Base-by-base conservation (phyloP, 192 early-diverging fungal genomes). In the Backusella sp. region DNA sequence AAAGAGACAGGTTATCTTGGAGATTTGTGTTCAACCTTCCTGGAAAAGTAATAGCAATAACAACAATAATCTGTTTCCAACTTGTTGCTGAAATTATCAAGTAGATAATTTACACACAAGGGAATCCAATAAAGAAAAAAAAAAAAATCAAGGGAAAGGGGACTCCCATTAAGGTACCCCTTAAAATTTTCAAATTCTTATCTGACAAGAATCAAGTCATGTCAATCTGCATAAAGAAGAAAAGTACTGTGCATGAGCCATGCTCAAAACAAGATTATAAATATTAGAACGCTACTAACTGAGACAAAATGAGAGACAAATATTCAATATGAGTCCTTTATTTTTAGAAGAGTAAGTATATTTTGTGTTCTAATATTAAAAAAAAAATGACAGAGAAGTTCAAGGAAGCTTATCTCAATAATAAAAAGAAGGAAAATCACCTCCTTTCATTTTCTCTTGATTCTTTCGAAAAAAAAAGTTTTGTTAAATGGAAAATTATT, bases 191-290 rank as follows among this genome's bases (percentile, higher is more conserved):
- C 4, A 62, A 28, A 26, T 1, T 26, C 53, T 11, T 56, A 56
- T 56, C n/a, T 56, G 53, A 62, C 56, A 62, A 62, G 17, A 62
- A 62, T 62, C 56, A 28, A 62, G 56, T 62, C 56, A 62, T 62
- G 56, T 28, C 56, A 62, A 62, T 11, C 26, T 62, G 56, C 23
- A 62, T 62, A 14, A 62, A 12, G 56, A 62, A 26, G n/a, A 44
- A 44, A 49, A 49, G 15, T 49, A 12, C 11, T 14, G 21, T 12
- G 0, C 23, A 59, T 21, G 23, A 59, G n/a, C 19, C 53, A 21
- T 59, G 53, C 8, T 59, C 56, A 62, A 28, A 62, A 23, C 26
- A 62, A 49, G 46, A n/a, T n/a, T 49, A 19, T 49, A 49, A 49
- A 49, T 49, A 49, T 49, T 49, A 49, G n/a, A 49, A 49, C 6